A percentile compares a stretch with the other conserved stretches of the same genome.
phyloP scores from a whole-genome alignment of 371 early-diverging fungal species.

The Apophysomyces trapeziformis region DNA sequence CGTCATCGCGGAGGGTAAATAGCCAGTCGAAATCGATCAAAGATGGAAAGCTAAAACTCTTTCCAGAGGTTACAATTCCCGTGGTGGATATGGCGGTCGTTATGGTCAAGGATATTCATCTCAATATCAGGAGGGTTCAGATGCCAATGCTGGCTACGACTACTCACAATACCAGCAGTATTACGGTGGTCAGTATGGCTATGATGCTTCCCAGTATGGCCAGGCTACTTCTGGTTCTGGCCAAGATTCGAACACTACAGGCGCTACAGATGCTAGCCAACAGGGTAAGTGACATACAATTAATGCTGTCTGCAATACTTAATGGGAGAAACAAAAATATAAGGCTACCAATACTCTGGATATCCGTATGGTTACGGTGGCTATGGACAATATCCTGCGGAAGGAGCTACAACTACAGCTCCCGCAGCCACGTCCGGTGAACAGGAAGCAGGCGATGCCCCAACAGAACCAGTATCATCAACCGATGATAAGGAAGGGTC shows the following conservation, averaged over 20 bases:
- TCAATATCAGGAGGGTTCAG: conserved; percentile 21
- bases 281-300: background rate
- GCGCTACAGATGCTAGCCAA: conserved; percentile 4
- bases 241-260: conserved; percentile 9
- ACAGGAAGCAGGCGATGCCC: conserved; percentile 3
- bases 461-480: background rate
- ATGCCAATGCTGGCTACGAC: conserved; percentile 28
- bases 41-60: background rate
- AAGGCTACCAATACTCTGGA: conserved; percentile 29
- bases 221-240: conserved; percentile 14
- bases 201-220: conserved; percentile 24
- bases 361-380: conserved; percentile 35
- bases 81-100: conserved; percentile 15
- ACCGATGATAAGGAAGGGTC: conserved; percentile 2
- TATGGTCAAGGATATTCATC: conserved; percentile 20
- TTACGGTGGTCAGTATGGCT: conserved; percentile 44
- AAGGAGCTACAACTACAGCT: conserved; percentile 8
- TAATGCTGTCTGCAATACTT: background rate
- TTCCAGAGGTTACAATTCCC: background rate
- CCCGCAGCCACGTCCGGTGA: conserved; percentile 8
- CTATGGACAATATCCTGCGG: conserved; percentile 31
- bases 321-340: conserved; percentile 19
- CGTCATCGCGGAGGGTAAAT: conserved; percentile 31
- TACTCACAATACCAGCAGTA: conserved; percentile 50
- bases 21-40: background rate